Base-by-base conservation (phyloP, 768 basidiomycete genomes). In the Pleurotus sapidus region DNA sequence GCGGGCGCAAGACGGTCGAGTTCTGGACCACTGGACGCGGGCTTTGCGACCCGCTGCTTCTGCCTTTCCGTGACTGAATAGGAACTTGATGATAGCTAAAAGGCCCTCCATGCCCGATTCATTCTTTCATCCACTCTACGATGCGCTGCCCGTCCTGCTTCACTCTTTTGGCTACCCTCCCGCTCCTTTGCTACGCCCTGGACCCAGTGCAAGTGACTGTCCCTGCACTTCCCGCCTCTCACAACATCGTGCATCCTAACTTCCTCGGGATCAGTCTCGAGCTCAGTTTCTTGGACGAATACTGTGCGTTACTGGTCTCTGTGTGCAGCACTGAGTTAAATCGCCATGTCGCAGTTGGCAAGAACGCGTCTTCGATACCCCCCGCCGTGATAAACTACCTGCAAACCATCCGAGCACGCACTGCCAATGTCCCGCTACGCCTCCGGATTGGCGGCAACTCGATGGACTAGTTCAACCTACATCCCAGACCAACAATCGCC, bases 201-300 rank as follows among this genome's bases (percentile, higher is more conserved):
- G 64, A 68, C 56, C 56, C 69, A 20, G 59, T 72, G 53, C 58
- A 64, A 24, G 61, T 75, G 48, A 56, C 63, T 14, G 63, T 77
- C 45, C 75, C 76, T 14, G 56, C 73, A 2, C 61, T 70, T 24
- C 72, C 77, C 4, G 61, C 76, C 1, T 63, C 68, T 1, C 61
- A 58, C 42, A 70, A 77, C 69, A 72, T 74, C 38, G 80, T 83
- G 3, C 67, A 72, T 46, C 67, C 74, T 6, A 85, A 84, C 65
- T 88, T 87, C 60, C 67, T 88, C 14, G 88, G 88, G 7, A 80
- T 88, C 65, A 83, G 80, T 48, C 73, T 87, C 59, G 87, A 88
- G 67, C 73, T 89, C 46, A 82, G 81, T 47, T 84, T 84, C 59
- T 76, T 87, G 57, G 75, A 82, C 63, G 72, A 78, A 59, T 81